A percentile compares a stretch with the other conserved stretches of the same genome.
phyloP scores from a whole-genome alignment of 495 filamentous ascomycete genomes.

The Clavariopsis aquatica region DNA sequence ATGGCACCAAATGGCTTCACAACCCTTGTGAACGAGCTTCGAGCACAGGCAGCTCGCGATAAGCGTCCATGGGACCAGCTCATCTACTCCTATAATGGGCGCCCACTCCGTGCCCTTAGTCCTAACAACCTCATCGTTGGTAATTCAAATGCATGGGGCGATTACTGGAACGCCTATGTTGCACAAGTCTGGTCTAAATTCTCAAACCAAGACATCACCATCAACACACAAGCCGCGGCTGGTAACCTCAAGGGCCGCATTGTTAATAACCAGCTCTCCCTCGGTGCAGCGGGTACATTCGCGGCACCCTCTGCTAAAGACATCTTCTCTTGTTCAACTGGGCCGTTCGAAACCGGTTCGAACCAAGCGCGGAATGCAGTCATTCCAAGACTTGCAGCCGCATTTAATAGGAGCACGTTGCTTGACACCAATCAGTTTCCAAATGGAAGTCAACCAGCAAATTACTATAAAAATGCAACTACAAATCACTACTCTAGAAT shows the following conservation, averaged over 20 bases:
- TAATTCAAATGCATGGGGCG: conserved; percentile 58
- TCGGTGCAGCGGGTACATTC: conserved; percentile 55
- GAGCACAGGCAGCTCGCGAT: conserved; percentile 56
- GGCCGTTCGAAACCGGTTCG: conserved; percentile 61
- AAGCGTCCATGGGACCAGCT: conserved; percentile 65
- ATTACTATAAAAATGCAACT: conserved; percentile 44
- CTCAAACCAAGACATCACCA: conserved; percentile 46
- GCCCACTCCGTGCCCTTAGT: conserved; percentile 61
- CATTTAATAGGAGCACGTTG: conserved; percentile 68
- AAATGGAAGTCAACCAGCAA: conserved; percentile 41
- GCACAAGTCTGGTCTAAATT: conserved; percentile 66
- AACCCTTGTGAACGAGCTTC: conserved; percentile 55
- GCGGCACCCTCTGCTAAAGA: conserved; percentile 59
- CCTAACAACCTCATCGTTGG: conserved; percentile 64
- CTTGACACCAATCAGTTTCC: conserved; percentile 53
- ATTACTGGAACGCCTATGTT: conserved; percentile 67
- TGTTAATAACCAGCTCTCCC: conserved; percentile 51
- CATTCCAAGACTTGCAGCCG: conserved; percentile 66
- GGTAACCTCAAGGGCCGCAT: conserved; percentile 58
- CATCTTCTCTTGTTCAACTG: conserved; percentile 72
- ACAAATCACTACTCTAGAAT: conserved; percentile 76
- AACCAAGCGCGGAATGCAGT: conserved; percentile 54
- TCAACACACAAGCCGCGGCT: conserved; percentile 64
- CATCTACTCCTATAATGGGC: conserved; percentile 55
- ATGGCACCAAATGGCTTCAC: conserved; percentile 59